phyloP scores from a whole-genome alignment of 176 grass and related monocot genomes.

The Dactylis glomerata region DNA sequence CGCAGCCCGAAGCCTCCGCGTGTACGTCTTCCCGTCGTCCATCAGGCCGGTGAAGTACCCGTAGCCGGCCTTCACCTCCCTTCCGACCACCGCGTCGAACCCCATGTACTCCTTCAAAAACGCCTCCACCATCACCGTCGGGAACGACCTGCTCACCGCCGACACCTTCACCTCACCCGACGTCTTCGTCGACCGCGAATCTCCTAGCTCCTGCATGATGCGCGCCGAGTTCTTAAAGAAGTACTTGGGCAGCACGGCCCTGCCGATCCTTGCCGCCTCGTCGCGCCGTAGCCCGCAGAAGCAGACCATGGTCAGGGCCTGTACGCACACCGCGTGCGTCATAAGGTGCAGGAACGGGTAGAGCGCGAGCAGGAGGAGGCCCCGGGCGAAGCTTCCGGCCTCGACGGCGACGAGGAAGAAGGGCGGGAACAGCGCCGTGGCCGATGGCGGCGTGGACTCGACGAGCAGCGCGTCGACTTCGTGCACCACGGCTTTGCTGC shows the following conservation, averaged over 20 bases:
- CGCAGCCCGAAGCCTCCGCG: neutral
- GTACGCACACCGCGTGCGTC: neutral
- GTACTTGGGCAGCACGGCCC: constrained; percentile 58
- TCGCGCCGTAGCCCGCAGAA: constrained; percentile 49
- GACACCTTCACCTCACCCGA: constrained; percentile 26
- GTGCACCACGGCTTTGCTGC: neutral
- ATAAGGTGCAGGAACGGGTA: constrained; percentile 31
- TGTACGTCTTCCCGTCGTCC: neutral
- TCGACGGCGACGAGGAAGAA: constrained; percentile 42
- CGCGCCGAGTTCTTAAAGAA: constrained; percentile 24
- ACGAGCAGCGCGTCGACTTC: constrained; percentile 37
- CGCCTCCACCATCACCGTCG: constrained; percentile 42
- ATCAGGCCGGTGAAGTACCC: constrained; percentile 37
- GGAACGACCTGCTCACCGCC: constrained; percentile 23
- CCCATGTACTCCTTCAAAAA: constrained; percentile 43
- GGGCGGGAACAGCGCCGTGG: constrained; percentile 11
- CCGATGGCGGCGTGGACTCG: neutral
- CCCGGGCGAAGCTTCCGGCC: constrained; percentile 30
- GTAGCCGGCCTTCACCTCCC: neutral
- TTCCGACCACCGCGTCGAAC: constrained; percentile 24
- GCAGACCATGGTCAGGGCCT: constrained; percentile 30
- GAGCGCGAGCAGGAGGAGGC: constrained; percentile 29
- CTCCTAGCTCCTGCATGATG: neutral
- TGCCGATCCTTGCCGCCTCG: constrained; percentile 34
- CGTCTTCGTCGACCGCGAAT: neutral